These are phyloP conservation scores for Aspergillus amoenus DNA, from an alignment of 2,329 filamentous ascomycete species.

Conservation along the genomic window DNA sequence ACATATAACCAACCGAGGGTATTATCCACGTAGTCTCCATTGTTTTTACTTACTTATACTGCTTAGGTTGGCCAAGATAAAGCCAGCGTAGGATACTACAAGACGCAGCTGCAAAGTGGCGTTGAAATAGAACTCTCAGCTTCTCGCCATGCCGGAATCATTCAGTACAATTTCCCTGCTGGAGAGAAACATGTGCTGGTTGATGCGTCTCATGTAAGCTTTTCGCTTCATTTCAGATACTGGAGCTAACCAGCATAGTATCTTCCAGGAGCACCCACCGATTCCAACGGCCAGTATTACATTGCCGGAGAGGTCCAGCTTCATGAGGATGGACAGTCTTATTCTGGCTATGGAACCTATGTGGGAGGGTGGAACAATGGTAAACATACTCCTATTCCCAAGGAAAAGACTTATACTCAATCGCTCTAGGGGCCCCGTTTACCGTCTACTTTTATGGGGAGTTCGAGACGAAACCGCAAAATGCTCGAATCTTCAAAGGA, in stretches of 20 bases:
- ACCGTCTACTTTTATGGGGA: constrained; percentile 48
- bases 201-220: constrained; percentile 51
- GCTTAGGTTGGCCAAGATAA: constrained; percentile 47
- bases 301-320: constrained; percentile 42
- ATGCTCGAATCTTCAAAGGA: constrained; percentile 39
- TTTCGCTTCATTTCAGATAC: neutral
- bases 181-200: constrained; percentile 60
- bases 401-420: neutral
- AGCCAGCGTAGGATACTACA: constrained; percentile 64
- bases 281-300: constrained; percentile 42
- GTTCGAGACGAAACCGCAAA: constrained; percentile 38
- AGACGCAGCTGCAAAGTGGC: constrained; percentile 57
- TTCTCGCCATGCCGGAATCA: constrained; percentile 62
- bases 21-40: constrained; percentile 25
- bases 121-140: constrained; percentile 65
- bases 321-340: constrained; percentile 40
- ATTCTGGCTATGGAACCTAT: constrained; percentile 50
- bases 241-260: constrained; percentile 40
- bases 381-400: neutral
- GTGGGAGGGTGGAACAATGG: constrained; percentile 48
- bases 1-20: constrained; percentile 57
- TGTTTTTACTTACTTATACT: neutral
- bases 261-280: constrained; percentile 44
- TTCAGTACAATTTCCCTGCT: constrained; percentile 62
- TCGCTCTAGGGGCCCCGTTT: constrained; percentile 35